Conservation (phyloP, 768 basidiomycete genomes). For the Podaxis sp. region DNA sequence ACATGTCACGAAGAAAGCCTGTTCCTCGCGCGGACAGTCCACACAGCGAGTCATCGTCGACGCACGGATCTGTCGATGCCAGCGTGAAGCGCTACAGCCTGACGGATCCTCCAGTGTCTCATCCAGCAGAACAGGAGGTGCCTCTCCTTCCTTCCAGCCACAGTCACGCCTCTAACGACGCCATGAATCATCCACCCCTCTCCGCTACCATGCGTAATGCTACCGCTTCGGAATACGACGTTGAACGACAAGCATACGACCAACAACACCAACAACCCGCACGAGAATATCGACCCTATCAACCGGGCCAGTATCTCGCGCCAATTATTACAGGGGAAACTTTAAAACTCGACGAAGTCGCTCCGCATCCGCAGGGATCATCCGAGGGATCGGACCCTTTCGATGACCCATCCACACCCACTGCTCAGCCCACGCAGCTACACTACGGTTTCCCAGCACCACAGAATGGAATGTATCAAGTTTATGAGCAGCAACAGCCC, state of each 20-base stretch:
- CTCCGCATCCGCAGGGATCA: slow-evolving; percentile 3
- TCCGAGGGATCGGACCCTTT: slow-evolving; percentile 22
- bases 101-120: slow-evolving; percentile 23
- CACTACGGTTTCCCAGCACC: slow-evolving; percentile 10
- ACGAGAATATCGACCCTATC: slow-evolving; percentile 41
- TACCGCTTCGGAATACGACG: slow-evolving; percentile 1
- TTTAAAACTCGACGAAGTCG: slow-evolving; percentile 40
- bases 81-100: slow-evolving; percentile 27
- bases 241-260: slow-evolving; percentile 14
- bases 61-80: slow-evolving; percentile 20
- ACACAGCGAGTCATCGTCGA: slow-evolving; percentile 15
- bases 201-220: slow-evolving; percentile 16
- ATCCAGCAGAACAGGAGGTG: slow-evolving; percentile 1
- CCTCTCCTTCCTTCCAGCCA: slow-evolving; percentile 8
- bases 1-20: slow-evolving; percentile 31
- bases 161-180: slow-evolving; percentile 15
- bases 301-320: slow-evolving; percentile 56
- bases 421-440: slow-evolving; percentile 11
- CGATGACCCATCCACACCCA: slow-evolving; percentile 20
- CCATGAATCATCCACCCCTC: slow-evolving; percentile 21
- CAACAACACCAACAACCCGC: slow-evolving; percentile 14
- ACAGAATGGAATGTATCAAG: slow-evolving; percentile 27
- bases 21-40: slow-evolving; percentile 21
- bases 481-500: slow-evolving; percentile 23
- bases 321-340: slow-evolving; percentile 67